Conservation (phyloP, 2,329 filamentous ascomycete species). For the Trichoderma lentiforme region DNA sequence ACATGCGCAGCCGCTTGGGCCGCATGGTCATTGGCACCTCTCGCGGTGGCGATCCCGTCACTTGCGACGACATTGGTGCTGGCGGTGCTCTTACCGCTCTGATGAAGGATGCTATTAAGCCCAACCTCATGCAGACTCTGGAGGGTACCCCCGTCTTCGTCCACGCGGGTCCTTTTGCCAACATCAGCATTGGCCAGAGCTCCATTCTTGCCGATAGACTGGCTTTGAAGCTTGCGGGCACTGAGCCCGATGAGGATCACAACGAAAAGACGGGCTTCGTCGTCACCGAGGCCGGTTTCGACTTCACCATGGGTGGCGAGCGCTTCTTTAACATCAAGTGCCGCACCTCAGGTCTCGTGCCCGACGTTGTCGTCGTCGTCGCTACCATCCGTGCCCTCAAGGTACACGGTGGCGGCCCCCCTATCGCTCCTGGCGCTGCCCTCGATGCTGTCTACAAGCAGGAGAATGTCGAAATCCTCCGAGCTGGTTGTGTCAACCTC, state of each 20-base stretch:
- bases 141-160: conserved; percentile 98
- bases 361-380: conserved; percentile 91
- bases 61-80: conserved; percentile 90
- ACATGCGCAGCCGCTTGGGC: conserved; percentile 90
- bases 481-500: conserved; percentile 87
- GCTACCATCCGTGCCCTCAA: conserved; percentile 94
- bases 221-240: conserved; percentile 91
- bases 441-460: conserved; percentile 86
- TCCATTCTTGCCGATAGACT: conserved; percentile 94
- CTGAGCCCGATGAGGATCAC: conserved; percentile 85
- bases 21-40: conserved; percentile 95
- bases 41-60: conserved; percentile 80
- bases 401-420: conserved; percentile 94
- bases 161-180: conserved; percentile 95
- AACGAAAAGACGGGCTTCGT: conserved; percentile 84
- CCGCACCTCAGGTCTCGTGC: conserved; percentile 85
- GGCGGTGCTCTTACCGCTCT: conserved; percentile 89
- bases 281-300: conserved; percentile 94
- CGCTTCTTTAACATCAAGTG: conserved; percentile 99
- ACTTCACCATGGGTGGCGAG: conserved; percentile 99
- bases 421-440: conserved; percentile 80
- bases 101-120: conserved; percentile 98
- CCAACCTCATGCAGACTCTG: conserved; percentile 96
- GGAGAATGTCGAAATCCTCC: conserved; percentile 89
- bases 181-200: conserved; percentile 96